Evolutionary conservation across 2,329 filamentous ascomycete species (phyloP).

Genomic region (Phaeomoniella chlamydospora): DNA sequence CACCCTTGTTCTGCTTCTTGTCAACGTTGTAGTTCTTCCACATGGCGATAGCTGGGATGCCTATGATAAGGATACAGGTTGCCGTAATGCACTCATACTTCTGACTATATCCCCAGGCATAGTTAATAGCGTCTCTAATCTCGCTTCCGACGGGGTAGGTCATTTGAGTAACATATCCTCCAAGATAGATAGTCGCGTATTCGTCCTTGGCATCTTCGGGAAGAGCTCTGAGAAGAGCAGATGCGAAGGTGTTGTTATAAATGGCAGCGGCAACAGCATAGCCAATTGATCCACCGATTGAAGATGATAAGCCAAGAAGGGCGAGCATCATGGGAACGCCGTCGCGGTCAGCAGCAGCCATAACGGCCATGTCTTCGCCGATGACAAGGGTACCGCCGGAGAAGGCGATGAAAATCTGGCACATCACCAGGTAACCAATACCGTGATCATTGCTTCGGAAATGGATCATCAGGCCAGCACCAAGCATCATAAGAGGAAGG

Average conservation of each 20-base stretch:
- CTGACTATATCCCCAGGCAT: slow-evolving; percentile 33
- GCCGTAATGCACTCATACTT: slow-evolving; percentile 23
- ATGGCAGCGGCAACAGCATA: slow-evolving; percentile 16
- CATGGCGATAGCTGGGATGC: slow-evolving; percentile 6
- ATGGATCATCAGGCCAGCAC: slow-evolving; percentile 36
- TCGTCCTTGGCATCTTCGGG: slow-evolving; percentile 13
- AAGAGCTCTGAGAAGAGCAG: slow-evolving; percentile 23
- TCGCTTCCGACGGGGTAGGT: slow-evolving; percentile 25
- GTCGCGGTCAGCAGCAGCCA: slow-evolving; percentile 36
- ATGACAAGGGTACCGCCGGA: slow-evolving; percentile 36
- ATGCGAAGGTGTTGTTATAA: slow-evolving; percentile 18
- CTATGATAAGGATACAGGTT: slow-evolving; percentile 7
- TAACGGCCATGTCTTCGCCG: slow-evolving; percentile 39
- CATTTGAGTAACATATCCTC: slow-evolving; percentile 38
- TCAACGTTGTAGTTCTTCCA: slow-evolving; percentile 12
- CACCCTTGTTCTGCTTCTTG: slow-evolving; percentile 23
- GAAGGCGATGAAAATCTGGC: slow-evolving; percentile 37
- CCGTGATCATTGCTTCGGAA: slow-evolving; percentile 32
- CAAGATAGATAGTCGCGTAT: slow-evolving; percentile 30
- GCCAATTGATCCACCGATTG: slow-evolving; percentile 19
- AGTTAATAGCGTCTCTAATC: slow-evolving; percentile 28
- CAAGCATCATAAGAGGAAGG: slow-evolving; percentile 33
- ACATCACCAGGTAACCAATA: slow-evolving; percentile 37
- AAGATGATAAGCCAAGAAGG: slow-evolving; percentile 17
- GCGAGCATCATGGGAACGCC: slow-evolving; percentile 28